A percentile compares a stretch with the other conserved stretches of the same genome.
phyloP scores from a whole-genome alignment of 352 stramenopile species.

The Phytopythium oedochilum region DNA sequence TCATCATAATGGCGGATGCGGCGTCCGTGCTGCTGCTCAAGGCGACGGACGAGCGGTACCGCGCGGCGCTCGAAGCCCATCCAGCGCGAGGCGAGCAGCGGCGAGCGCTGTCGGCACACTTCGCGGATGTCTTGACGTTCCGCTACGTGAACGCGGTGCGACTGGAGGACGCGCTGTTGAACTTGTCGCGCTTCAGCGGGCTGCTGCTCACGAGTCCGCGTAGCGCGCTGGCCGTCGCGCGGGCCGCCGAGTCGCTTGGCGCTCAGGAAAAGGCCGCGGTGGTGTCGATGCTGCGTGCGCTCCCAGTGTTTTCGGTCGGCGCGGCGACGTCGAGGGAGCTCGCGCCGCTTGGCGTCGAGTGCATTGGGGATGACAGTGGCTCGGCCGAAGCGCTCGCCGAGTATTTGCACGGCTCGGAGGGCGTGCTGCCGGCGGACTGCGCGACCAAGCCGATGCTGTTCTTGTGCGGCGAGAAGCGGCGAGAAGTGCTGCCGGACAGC shows the following conservation, averaged over 20 bases:
- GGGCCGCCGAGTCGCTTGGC: constrained; percentile 27
- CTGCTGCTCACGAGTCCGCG: constrained; percentile 77
- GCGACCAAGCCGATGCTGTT: constrained; percentile 61
- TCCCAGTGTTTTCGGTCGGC: constrained; percentile 60
- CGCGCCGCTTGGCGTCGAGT: constrained; percentile 40
- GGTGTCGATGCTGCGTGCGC: constrained; percentile 21
- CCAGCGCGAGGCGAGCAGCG: background rate
- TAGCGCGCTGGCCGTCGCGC: constrained; percentile 45
- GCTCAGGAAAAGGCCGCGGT: constrained; percentile 7
- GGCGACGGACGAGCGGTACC: constrained; percentile 54
- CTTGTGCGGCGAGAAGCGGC: constrained; percentile 69
- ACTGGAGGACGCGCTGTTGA: constrained; percentile 29
- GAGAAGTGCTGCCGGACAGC: constrained; percentile 54
- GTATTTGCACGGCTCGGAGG: constrained; percentile 36
- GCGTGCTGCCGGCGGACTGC: constrained; percentile 24
- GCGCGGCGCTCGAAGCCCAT: constrained; percentile 19
- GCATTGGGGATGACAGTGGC: constrained; percentile 59
- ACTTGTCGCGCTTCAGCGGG: constrained; percentile 46
- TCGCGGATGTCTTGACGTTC: constrained; percentile 67
- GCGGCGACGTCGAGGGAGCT: constrained; percentile 61
- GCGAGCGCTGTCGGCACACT: constrained; percentile 19
- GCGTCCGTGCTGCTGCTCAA: constrained; percentile 61
- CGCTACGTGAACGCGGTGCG: constrained; percentile 48
- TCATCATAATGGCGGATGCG: no score
- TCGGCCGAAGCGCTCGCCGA: constrained; percentile 57